These are phyloP conservation scores for Elsinoe perseae DNA, from an alignment of 2,329 filamentous ascomycete genomes.

Conservation along the genomic window DNA sequence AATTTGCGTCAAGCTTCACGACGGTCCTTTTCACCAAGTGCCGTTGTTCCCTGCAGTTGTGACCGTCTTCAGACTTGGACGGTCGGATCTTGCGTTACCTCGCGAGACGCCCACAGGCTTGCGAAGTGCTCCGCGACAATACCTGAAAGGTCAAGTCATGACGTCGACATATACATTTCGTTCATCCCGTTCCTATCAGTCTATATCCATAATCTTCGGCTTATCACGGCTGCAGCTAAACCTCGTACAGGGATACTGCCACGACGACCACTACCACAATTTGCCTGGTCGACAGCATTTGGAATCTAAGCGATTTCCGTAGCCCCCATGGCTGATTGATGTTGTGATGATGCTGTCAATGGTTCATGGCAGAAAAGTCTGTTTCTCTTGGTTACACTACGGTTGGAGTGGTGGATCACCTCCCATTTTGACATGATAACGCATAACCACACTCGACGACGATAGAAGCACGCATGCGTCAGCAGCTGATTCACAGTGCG, in stretches of 20 bases:
- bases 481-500: no score
- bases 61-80: not conserved
- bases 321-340: not conserved
- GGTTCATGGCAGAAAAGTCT: not conserved
- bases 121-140: not conserved
- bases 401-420: not conserved
- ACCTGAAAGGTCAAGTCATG: constrained; percentile 12
- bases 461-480: no score
- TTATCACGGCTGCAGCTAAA: not conserved
- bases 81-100: constrained; percentile 2
- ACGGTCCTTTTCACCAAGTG: not conserved
- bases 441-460: no score
- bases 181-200: not conserved
- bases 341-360: not conserved
- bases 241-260: not conserved
- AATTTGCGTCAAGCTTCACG: not conserved
- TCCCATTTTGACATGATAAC: no score
- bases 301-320: constrained; percentile 5
- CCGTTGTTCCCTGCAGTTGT: not conserved
- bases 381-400: not conserved
- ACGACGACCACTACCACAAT: not conserved
- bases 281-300: not conserved
- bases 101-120: not conserved
- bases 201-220: not conserved
- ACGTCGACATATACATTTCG: not conserved